Conservation (phyloP, 225 moss, liverwort and hornwort species). For the Climacium dendroides region DNA sequence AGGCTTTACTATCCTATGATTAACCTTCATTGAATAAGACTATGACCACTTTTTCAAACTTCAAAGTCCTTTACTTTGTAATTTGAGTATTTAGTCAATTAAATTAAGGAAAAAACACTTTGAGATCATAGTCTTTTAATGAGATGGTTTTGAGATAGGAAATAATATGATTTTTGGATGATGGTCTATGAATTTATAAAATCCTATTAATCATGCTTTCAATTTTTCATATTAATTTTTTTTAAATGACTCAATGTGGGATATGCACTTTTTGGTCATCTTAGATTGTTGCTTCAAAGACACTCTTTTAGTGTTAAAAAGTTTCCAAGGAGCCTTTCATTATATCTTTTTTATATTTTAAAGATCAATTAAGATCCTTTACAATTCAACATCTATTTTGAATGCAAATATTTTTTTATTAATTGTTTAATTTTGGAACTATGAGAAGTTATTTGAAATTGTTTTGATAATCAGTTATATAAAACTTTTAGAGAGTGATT, state of each 20-base stretch:
- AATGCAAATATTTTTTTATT: not conserved
- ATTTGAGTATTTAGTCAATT: not conserved
- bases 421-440: not conserved
- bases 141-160: not conserved
- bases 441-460: not conserved
- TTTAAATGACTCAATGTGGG: accelerated
- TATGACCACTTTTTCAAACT: not conserved
- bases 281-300: not conserved
- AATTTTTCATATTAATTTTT: not conserved
- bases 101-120: not conserved
- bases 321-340: not conserved
- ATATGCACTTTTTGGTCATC: accelerated
- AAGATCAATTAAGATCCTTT: too few relatives aligned
- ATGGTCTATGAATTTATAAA: too few relatives aligned
- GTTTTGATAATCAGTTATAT: not conserved
- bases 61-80: not conserved
- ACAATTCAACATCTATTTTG: not conserved
- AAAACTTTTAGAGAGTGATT: not conserved
- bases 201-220: too few relatives aligned
- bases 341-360: not conserved
- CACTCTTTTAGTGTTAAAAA: not conserved
- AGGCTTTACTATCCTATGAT: not conserved
- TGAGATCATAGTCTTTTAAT: not conserved
- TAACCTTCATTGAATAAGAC: too few relatives aligned
- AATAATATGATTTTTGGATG: not conserved